phyloP scores from a whole-genome alignment of 352 stramenopile species.

The Globisporangium heterothallicum region DNA sequence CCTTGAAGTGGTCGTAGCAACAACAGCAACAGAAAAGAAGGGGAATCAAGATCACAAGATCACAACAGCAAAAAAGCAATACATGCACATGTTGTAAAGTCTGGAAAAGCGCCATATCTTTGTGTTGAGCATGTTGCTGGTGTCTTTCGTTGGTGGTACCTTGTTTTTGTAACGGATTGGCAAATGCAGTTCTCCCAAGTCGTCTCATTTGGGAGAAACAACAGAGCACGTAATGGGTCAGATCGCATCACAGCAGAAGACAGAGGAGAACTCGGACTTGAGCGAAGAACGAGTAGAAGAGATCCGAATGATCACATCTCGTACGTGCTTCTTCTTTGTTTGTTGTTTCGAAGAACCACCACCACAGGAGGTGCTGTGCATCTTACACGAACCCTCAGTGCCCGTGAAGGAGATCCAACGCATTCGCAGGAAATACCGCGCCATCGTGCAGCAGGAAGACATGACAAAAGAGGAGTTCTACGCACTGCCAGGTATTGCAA shows the following conservation, averaged over 20 bases:
- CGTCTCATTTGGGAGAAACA: neutral
- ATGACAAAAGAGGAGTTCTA: slow-evolving; percentile 62
- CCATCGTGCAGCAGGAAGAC: slow-evolving; percentile 26
- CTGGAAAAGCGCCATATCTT: neutral
- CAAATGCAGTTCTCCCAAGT: slow-evolving; percentile 1
- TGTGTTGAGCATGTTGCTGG: too few relatives aligned
- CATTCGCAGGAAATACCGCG: slow-evolving; percentile 37
- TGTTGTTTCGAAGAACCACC: too few relatives aligned
- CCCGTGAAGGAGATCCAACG: slow-evolving; percentile 48
- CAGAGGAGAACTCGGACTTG: slow-evolving; percentile 30
- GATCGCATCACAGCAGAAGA: slow-evolving; percentile 3
- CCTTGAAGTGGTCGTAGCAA: too few relatives aligned
- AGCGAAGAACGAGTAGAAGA: slow-evolving; percentile 56
- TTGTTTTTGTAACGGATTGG: too few relatives aligned
- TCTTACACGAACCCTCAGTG: too few relatives aligned
- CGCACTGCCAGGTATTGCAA: slow-evolving; percentile 19
- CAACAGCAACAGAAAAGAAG: neutral
- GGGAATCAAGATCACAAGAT: neutral
- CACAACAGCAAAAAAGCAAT: neutral
- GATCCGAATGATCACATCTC: slow-evolving; percentile 50
- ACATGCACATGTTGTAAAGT: neutral
- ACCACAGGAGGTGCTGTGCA: too few relatives aligned
- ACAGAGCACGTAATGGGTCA: slow-evolving; percentile 16
- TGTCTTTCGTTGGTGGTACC: too few relatives aligned
- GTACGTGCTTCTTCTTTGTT: slow-evolving; percentile 17